phyloP scores from a whole-genome alignment of 305 asterid genomes.

The Fraxinus platypoda region DNA sequence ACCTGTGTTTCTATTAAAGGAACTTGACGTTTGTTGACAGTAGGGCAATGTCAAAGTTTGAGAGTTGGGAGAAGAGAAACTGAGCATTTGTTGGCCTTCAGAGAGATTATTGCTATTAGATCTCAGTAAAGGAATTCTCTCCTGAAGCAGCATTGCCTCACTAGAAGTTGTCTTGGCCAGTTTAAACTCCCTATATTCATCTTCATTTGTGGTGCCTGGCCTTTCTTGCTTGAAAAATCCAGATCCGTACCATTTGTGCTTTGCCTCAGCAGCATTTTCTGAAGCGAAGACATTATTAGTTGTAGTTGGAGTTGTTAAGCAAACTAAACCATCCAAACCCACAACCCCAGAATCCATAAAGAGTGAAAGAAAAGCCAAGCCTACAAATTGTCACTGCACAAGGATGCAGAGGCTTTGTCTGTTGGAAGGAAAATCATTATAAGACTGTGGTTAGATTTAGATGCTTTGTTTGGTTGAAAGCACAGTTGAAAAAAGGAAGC shows the following conservation, averaged over 20 bases:
- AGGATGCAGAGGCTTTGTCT: conserved; percentile 34
- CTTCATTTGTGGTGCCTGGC: conserved; percentile 27
- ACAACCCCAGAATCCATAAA: conserved; percentile 64
- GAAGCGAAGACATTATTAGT: conserved; percentile 25
- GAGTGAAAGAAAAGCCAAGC: conserved; percentile 1
- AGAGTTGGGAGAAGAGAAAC: conserved; percentile 65
- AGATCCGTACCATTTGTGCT: conserved; percentile 33
- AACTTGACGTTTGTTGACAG: conserved; percentile 35
- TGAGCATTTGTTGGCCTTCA: conserved; percentile 65
- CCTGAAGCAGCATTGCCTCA: conserved; percentile 37
- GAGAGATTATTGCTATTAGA: conserved; percentile 21
- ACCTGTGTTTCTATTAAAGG: conserved; percentile 53
- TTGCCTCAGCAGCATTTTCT: conserved; percentile 23
- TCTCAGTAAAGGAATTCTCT: conserved; percentile 40
- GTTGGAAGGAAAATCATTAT: conserved; percentile 23
- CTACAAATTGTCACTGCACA: conserved; percentile 14
- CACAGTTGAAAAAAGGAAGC: conserved; percentile 37
- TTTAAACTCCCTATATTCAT: conserved; percentile 38
- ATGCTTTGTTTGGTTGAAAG: conserved; percentile 39
- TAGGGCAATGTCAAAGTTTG: conserved; percentile 39
- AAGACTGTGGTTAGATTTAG: conserved; percentile 1
- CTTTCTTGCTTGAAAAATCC: conserved; percentile 37
- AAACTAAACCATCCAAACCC: conserved; percentile 42
- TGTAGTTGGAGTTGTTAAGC: conserved; percentile 26
- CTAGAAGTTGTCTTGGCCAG: conserved; percentile 32